These are phyloP conservation scores for Pyrenula aspistea DNA, from an alignment of 495 filamentous ascomycete genomes.

Conservation along the genomic window DNA sequence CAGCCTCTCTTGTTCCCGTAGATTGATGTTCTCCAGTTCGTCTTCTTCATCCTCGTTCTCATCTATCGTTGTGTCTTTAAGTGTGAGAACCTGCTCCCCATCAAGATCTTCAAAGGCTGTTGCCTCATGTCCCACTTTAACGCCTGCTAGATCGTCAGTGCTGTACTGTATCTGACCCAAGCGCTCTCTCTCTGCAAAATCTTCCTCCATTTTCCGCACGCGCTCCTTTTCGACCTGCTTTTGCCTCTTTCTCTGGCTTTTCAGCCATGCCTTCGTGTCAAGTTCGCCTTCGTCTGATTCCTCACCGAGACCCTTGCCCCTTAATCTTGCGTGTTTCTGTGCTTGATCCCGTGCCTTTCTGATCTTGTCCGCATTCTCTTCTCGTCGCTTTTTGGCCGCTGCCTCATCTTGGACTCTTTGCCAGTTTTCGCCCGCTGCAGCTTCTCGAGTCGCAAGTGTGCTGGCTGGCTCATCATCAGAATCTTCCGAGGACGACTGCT, in stretches of 20 bases:
- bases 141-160: slow-evolving; percentile 69
- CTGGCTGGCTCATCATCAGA: slow-evolving; percentile 50
- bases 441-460: slow-evolving; percentile 71
- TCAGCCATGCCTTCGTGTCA: slow-evolving; percentile 76
- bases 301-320: slow-evolving; percentile 72
- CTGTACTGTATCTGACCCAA: slow-evolving; percentile 51
- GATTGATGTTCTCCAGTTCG: slow-evolving; percentile 73
- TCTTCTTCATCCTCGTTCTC: slow-evolving; percentile 84
- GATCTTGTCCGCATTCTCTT: slow-evolving; percentile 64
- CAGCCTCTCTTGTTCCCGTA: slow-evolving; percentile 68
- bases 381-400: slow-evolving; percentile 59
- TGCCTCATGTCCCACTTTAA: slow-evolving; percentile 82
- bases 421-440: slow-evolving; percentile 65
- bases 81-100: slow-evolving; percentile 74
- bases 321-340: slow-evolving; percentile 57
- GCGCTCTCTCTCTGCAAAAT: slow-evolving; percentile 54
- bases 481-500: slow-evolving; percentile 29
- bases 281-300: slow-evolving; percentile 49
- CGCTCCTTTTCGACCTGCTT: slow-evolving; percentile 76
- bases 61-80: slow-evolving; percentile 81
- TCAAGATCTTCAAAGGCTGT: slow-evolving; percentile 60
- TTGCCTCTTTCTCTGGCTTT: slow-evolving; percentile 76
- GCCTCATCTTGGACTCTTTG: slow-evolving; percentile 47
- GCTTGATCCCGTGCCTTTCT: slow-evolving; percentile 81
- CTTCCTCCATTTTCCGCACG: slow-evolving; percentile 59